These are phyloP conservation scores for Colletotrichum nymphaeae DNA, from an alignment of 2,329 filamentous ascomycete species.

Conservation along the genomic window DNA sequence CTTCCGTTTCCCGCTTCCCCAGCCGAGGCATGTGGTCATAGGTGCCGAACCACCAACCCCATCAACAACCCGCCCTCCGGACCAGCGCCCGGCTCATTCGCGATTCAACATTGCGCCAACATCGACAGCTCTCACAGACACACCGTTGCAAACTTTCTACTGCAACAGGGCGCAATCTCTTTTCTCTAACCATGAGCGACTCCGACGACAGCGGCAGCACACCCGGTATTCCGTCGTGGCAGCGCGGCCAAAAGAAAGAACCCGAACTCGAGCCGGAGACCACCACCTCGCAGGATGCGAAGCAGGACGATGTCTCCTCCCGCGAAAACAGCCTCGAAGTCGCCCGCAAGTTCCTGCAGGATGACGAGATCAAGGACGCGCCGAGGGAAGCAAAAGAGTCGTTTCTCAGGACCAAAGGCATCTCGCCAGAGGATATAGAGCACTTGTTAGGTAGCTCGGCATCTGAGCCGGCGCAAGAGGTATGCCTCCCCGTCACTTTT, in stretches of 20 bases:
- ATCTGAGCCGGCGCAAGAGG: slow-evolving; percentile 10
- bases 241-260: slow-evolving; percentile 38
- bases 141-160: background rate
- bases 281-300: slow-evolving; percentile 19
- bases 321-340: slow-evolving; percentile 62
- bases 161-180: background rate
- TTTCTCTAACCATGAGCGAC: slow-evolving; percentile 44
- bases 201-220: slow-evolving; percentile 42
- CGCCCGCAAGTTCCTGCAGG: slow-evolving; percentile 80
- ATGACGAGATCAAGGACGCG: slow-evolving; percentile 77
- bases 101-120: background rate
- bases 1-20: slow-evolving; percentile 17
- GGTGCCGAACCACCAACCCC: slow-evolving; percentile 24
- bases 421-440: slow-evolving; percentile 75
- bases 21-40: slow-evolving; percentile 38
- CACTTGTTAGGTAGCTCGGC: slow-evolving; percentile 62
- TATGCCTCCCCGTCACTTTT: background rate
- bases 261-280: slow-evolving; percentile 12
- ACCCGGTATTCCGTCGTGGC: slow-evolving; percentile 46
- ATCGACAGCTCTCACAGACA: background rate
- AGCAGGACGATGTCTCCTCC: slow-evolving; percentile 18
- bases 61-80: background rate
- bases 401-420: slow-evolving; percentile 83
- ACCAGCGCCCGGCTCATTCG: background rate
- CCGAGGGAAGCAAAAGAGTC: slow-evolving; percentile 77